Base-by-base conservation (phyloP, 495 filamentous ascomycete genomes). In the Daldinia caldariorum region DNA sequence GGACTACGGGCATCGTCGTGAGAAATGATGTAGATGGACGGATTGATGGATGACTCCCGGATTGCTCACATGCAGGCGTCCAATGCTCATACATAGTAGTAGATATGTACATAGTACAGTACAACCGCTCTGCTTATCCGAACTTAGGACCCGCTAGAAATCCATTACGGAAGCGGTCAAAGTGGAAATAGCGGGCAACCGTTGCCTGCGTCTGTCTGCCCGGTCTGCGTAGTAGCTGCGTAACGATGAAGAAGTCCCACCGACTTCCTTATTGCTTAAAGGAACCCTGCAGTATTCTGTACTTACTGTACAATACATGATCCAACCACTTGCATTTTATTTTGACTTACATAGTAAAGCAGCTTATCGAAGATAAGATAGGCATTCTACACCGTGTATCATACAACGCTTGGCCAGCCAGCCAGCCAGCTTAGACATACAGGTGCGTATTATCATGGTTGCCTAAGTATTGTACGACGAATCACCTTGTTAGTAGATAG, bases 1-100 rank as follows among this genome's bases (percentile, higher is more conserved):
- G 61, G 3, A 55, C 55, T 20, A 43, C 54, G 39, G 39, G 60
- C 62, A 53, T 16, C 69, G 49, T 57, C 54, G 50, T 57, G 37
- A 59, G 39, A 66, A 45, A 32, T 63, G 69, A 67, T 72, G 64
- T 51, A 50, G 61, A 72, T 72, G 64, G 57, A 58, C n/a, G 50
- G 53, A 57, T 57, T 62, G 63, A 56, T 61, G 55, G 45, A 63
- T 64, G 67, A 61, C 61, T 67, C 57, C 59, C 59, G 29, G 38
- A 47, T 63, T 67, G 71, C 67, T 74, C 71, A 74, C 71, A 74
- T 74, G 71, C 67, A 60, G 66, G 14, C 59, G 43, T 63, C 58
- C 14, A 63, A 62, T 67, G 60, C 20, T 18, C 55, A 59, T 49
- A 54, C n/a, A n/a, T n/a, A n/a, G n/a, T n/a, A n/a, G n/a, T n/a